Evolutionary conservation across 371 early-diverging fungal species (phyloP).

Genomic region (Dichotomocladium elegans): DNA sequence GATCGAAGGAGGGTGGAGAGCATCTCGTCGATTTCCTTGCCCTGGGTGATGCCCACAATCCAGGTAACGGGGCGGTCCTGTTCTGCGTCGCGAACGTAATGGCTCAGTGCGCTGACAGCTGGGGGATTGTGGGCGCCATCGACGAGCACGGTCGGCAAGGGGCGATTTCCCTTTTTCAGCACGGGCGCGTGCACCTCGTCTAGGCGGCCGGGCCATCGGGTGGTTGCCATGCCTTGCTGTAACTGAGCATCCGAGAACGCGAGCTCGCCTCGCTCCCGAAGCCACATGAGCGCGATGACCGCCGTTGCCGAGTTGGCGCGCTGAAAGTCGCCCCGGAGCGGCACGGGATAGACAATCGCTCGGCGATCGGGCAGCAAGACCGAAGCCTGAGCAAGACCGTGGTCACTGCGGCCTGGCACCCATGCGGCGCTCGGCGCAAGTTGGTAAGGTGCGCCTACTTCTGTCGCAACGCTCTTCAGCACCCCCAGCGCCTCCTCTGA

Average conservation of each 20-base stretch:
- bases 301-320: conserved; percentile 76
- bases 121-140: conserved; percentile 92
- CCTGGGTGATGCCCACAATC: conserved; percentile 75
- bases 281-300: conserved; percentile 56
- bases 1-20: conserved; percentile 48
- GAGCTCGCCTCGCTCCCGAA: conserved; percentile 21
- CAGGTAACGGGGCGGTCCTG: conserved; percentile 56
- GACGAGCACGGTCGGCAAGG: conserved; percentile 44
- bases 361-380: too few relatives aligned
- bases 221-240: conserved; percentile 51
- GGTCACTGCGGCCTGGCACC: neutral
- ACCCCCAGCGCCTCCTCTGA: conserved; percentile 32
- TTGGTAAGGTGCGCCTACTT: conserved; percentile 23
- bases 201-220: conserved; percentile 83
- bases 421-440: conserved; percentile 15
- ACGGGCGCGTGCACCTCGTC: conserved; percentile 50
- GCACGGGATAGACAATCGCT: conserved; percentile 10
- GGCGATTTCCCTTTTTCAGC: neutral
- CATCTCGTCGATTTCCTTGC: conserved; percentile 64
- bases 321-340: conserved; percentile 77
- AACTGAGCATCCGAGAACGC: conserved; percentile 42
- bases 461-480: conserved; percentile 28
- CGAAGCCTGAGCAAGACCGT: neutral
- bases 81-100: conserved; percentile 52
- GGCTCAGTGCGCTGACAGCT: conserved; percentile 61